Base-by-base conservation (phyloP, 2,329 filamentous ascomycete genomes). In the Pseudomassariella vexata region DNA sequence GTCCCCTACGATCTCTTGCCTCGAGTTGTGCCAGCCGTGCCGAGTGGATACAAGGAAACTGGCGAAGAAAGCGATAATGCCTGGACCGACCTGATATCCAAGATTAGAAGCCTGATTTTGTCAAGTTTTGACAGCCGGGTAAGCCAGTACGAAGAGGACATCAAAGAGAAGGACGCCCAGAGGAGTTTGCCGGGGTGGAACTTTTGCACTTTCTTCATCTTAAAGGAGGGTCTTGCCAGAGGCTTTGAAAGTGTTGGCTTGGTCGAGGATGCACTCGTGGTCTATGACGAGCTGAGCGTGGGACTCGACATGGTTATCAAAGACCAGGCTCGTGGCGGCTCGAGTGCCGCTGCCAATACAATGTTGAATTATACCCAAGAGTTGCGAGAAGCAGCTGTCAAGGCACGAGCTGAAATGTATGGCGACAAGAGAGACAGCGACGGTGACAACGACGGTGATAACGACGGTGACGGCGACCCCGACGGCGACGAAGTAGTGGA, bases 151-250 rank as follows among this genome's bases (percentile, higher is more conserved):
- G 92, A 98, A 57, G 89, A 95, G 38, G 92, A 98, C 46, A 95
- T 98, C 45, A 84, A 86, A 41, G 92, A 95, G 56, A 92, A 89
- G 51, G 90, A 96, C 47, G 76, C 82, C 1, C 89, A 96, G 55
- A 75, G 90, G 28, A 80, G 70, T 20, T 63, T 98, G 12, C 92
- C 92, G 0, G 92, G 92, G 1, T 98, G 92, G 92, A 98, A 98
- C 52, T 98, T 98, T 54, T 96, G 92, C 59, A 98, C 92, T 0
- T 98, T 98, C 55, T 98, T 98, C 55, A 89, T 98, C 11, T 70
- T 98, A 7, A 98, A 98, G 52, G 92, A 98, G 57, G 92, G 92
- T 0, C 65, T 98, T 21, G 90, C 92, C 2, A 76, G 86, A 44
- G 94, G 90, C 0, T 95, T 98, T 45, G 94, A 98, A 57, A 96